Conservation (phyloP, 1,284 basidiomycete genomes). For the Irpex sp. region DNA sequence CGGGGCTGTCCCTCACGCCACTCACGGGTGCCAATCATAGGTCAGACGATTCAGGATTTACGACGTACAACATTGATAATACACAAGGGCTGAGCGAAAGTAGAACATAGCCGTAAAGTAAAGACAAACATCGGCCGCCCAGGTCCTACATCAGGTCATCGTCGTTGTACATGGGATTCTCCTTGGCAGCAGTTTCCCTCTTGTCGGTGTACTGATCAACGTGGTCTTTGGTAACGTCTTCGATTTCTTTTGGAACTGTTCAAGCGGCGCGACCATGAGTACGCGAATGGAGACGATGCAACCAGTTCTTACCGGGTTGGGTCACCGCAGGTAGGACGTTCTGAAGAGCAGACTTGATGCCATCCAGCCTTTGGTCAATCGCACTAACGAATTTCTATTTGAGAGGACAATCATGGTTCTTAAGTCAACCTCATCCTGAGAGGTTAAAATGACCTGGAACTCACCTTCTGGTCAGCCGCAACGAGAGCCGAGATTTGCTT, state of each 20-base stretch:
- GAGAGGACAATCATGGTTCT: no score
- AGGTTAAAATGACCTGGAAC: not conserved
- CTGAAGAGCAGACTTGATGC: not conserved
- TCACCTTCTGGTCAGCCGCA: not conserved
- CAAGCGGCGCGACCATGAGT: not conserved
- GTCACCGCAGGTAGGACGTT: not conserved
- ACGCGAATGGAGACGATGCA: not conserved
- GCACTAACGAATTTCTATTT: not conserved
- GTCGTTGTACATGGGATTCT: conserved; percentile 1
- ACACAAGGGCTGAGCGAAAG: no score
- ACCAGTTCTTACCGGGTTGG: not conserved
- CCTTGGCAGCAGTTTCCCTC: not conserved
- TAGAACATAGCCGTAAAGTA: no score
- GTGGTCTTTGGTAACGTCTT: not conserved
- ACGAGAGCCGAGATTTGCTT: not conserved
- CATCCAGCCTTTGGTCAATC: not conserved
- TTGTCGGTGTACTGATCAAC: not conserved
- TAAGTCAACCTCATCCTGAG: no score
- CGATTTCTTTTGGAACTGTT: not conserved
- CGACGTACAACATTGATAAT: no score
- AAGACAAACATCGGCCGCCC: not conserved
- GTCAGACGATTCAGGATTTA: no score
- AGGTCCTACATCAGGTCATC: not conserved
- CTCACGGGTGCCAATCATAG: no score
- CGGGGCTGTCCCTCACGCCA: no score